These are phyloP conservation scores for Fraxinus greggii DNA, from an alignment of 305 asterid genomes.

Conservation along the genomic window DNA sequence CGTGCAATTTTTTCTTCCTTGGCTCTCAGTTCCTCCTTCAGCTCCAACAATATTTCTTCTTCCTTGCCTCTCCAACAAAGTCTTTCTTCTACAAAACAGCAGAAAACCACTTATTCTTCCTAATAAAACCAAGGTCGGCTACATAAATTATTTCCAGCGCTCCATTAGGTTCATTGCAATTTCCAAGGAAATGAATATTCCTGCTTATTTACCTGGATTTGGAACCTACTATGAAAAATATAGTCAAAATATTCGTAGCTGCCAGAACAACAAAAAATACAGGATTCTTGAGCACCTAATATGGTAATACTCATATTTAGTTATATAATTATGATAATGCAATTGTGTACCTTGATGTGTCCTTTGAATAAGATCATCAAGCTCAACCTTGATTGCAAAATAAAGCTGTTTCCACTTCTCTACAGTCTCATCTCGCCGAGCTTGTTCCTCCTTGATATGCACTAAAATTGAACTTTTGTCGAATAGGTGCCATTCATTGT, in stretches of 20 bases:
- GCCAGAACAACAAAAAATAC: not conserved
- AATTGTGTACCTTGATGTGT: constrained; percentile 52
- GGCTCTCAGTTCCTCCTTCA: constrained; percentile 44
- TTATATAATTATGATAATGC: not conserved
- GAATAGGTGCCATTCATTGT: constrained; percentile 12
- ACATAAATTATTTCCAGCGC: not conserved
- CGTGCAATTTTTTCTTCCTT: constrained; percentile 54
- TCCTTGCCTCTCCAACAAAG: constrained; percentile 49
- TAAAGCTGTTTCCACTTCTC: constrained; percentile 90
- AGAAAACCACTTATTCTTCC: not conserved
- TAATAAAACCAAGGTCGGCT: not conserved
- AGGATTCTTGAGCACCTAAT: not conserved
- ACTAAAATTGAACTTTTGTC: constrained; percentile 22
- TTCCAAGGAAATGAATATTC: not conserved
- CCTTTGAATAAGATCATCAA: constrained; percentile 70
- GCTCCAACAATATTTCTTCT: constrained; percentile 40
- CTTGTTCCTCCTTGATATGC: constrained; percentile 32
- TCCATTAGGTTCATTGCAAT: not conserved
- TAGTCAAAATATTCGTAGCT: not conserved
- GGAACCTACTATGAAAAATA: not conserved
- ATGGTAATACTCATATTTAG: not conserved
- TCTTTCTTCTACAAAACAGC: constrained; percentile 43
- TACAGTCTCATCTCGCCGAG: constrained; percentile 54
- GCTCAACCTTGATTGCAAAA: constrained; percentile 79
- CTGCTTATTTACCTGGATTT: not conserved